A percentile compares a stretch with the other conserved stretches of the same genome.
phyloP scores from a whole-genome alignment of 2,329 filamentous ascomycete species.

The Elsinoe perseae region DNA sequence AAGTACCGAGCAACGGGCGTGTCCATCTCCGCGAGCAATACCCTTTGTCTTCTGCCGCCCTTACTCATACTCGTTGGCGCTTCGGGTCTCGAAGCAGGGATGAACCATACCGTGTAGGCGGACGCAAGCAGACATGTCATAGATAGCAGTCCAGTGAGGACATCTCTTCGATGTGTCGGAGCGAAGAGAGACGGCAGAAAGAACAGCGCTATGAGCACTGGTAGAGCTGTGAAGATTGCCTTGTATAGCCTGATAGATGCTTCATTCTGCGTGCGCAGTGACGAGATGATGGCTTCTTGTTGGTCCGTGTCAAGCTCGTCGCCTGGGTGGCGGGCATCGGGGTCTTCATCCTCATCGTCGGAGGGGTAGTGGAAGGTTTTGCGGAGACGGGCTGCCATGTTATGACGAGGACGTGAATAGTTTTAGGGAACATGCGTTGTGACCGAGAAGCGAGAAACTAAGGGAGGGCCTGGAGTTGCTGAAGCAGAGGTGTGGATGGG shows the following conservation, averaged over 20 bases:
- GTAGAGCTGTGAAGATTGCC: conserved; percentile 51
- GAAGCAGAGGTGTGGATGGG: background rate
- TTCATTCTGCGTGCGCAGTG: conserved; percentile 48
- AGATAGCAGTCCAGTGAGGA: conserved; percentile 48
- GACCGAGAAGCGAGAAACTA: background rate
- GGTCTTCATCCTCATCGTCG: conserved; percentile 49
- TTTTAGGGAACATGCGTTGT: background rate
- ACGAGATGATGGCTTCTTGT: conserved; percentile 56
- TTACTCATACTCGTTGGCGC: background rate
- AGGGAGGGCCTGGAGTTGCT: no score
- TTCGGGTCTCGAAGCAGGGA: conserved; percentile 41
- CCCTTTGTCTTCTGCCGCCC: conserved; percentile 3
- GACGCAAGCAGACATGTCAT: conserved; percentile 58
- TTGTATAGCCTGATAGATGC: conserved; percentile 31
- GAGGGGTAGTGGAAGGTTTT: conserved; percentile 69
- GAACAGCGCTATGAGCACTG: conserved; percentile 48
- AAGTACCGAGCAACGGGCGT: conserved; percentile 52
- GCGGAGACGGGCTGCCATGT: conserved; percentile 58
- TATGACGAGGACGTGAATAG: background rate
- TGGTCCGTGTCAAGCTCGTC: conserved; percentile 70
- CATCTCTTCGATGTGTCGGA: conserved; percentile 30
- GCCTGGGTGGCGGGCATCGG: conserved; percentile 42
- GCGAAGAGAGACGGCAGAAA: conserved; percentile 47
- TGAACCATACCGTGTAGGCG: conserved; percentile 51
- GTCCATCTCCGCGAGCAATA: conserved; percentile 23